Percentiles rank a stretch among this genome's conserved stretches.
Conservation (phyloP, 2,329 filamentous ascomycete genomes). For the Mollisiaceae sp. region DNA sequence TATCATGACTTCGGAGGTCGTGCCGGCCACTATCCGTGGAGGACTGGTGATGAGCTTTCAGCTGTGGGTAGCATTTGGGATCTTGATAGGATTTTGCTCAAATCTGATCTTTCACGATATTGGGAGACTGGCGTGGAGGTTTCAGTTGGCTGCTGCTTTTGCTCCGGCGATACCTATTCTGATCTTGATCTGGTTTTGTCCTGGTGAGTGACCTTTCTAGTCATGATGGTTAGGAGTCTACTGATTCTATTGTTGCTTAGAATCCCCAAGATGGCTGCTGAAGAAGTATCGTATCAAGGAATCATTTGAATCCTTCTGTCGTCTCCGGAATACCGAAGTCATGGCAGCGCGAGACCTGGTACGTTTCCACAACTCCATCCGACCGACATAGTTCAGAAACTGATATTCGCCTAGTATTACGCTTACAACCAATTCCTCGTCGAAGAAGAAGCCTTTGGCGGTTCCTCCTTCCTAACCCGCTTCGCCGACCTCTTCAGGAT, state of each 20-base stretch:
- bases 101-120: constrained; percentile 5
- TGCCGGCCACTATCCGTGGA: background rate
- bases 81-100: constrained; percentile 5
- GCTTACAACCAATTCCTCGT: constrained; percentile 14
- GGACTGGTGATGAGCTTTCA: constrained; percentile 11
- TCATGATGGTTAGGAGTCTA: background rate
- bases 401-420: background rate
- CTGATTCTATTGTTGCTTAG: background rate
- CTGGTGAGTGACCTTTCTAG: background rate
- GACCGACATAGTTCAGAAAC: no score
- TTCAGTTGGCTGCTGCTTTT: constrained; percentile 10
- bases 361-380: background rate
- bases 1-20: constrained; percentile 5
- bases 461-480: constrained; percentile 62
- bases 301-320: constrained; percentile 23
- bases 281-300: constrained; percentile 21
- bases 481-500: constrained; percentile 70
- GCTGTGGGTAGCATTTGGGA: constrained; percentile 11
- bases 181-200: constrained; percentile 11
- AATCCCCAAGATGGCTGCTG: constrained; percentile 7
- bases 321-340: constrained; percentile 22
- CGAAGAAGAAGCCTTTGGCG: constrained; percentile 46
- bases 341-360: constrained; percentile 26
- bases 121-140: background rate
- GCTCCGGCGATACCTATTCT: constrained; percentile 2